Evolutionary conservation across 169 alveolate genomes (phyloP).

Genomic region (Miamiensis avidus): DNA sequence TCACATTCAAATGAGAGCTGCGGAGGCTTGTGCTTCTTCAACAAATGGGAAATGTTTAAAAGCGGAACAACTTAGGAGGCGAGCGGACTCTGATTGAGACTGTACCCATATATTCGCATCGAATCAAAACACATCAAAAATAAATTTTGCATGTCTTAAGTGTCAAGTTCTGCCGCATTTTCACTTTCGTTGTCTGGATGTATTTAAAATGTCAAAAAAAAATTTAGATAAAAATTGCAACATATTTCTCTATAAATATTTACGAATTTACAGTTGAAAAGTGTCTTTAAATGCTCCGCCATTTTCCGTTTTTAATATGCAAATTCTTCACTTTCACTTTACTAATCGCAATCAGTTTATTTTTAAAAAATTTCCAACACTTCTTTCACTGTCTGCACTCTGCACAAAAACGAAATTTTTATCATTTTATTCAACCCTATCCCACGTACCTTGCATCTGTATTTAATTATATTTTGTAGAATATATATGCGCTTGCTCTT

Average conservation of each 20-base stretch:
- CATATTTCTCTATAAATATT: background rate
- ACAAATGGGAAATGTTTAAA: slow-evolving; percentile 34
- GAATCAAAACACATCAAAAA: slow-evolving; percentile 14
- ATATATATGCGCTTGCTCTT: too few species aligned
- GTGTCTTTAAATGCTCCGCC: background rate
- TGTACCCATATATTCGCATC: slow-evolving; percentile 10
- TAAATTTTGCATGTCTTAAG: background rate
- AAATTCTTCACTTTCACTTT: background rate
- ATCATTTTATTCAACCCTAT: too few species aligned
- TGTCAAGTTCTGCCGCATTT: background rate
- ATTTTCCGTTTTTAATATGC: background rate
- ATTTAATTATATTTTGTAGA: too few species aligned
- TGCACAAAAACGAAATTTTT: too few species aligned
- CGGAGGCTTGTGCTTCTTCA: slow-evolving; percentile 26
- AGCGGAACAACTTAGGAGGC: slow-evolving; percentile 17
- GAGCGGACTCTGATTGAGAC: background rate
- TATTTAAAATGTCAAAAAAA: too few species aligned
- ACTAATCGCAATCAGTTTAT: too few species aligned
- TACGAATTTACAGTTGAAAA: background rate
- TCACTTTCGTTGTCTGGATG: background rate
- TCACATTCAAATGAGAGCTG: slow-evolving; percentile 28
- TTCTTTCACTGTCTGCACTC: too few species aligned
- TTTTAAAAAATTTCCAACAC: too few species aligned
- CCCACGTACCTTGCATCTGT: too few species aligned
- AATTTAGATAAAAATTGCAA: too few species aligned